Base-by-base conservation (phyloP, 352 stramenopile species). In the Pythium folliculosum region DNA sequence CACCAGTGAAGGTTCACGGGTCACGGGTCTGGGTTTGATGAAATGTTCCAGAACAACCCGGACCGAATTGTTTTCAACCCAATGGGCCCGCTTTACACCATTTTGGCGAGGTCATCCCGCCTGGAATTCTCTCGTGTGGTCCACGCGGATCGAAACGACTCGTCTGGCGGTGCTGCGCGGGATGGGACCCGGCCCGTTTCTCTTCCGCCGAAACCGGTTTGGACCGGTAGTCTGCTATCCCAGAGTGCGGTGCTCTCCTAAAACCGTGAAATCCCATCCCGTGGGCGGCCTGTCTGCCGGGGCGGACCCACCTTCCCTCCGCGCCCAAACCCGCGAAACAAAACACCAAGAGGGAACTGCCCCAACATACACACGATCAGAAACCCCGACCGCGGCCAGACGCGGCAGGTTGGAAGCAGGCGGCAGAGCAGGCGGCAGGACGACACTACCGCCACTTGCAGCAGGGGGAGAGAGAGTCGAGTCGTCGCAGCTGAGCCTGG, bases 261-360 rank as follows among this genome's bases (percentile, higher is more conserved):
- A 57, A 65, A 65, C 58, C 58, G 27, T 5, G 47, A 13, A 9
- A 12, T 65, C 58, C 58, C 58, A 65, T 65, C 58, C 58, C 58
- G 35, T 65, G 32, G 58, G 30, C 21, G 32, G 58, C 58, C 58
- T 65, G 58, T 65, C 58, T 65, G 58, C 47, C 23, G 17, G 27
- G 21, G 40, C 45, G 57, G 58, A 65, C 45, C 47, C 58, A 65
- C 58, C 19, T 47, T n/a, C 40, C 40, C 17, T n/a, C 14, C 3
- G 35, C 8, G 12, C 35, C 17, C 9, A n/a, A 47, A 47, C 40
- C 40, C 40, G 40, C 40, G 40, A 47, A 47, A 47, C 21, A n/a
- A n/a, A n/a, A 32, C 21, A n/a, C 57, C 57, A 45, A 45, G n/a
- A n/a, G n/a, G n/a, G n/a, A 40, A 16, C 43, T 16, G 25, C 30